phyloP scores from a whole-genome alignment of 192 early-diverging fungal species.

The Linnemannia schmuckeri region DNA sequence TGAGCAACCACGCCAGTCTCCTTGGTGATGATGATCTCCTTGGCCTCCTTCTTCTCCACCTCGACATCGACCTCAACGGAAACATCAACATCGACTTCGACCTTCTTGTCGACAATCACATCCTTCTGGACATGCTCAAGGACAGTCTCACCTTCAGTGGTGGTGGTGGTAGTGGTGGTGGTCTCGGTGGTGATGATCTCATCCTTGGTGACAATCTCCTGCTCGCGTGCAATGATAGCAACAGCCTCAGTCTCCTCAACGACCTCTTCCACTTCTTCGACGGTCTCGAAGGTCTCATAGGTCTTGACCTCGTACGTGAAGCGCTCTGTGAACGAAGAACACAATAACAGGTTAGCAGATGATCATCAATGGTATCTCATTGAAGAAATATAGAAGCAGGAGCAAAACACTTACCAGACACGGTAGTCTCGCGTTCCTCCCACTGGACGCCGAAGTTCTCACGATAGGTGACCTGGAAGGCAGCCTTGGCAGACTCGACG shows the following conservation, averaged over 20 bases:
- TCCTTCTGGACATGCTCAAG: constrained; percentile 1
- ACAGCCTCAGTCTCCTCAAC: constrained; percentile 9
- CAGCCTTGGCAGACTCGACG: constrained; percentile 29
- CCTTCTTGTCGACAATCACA: constrained; percentile 4
- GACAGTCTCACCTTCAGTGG: constrained; percentile 6
- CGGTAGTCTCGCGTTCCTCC: constrained; percentile 20
- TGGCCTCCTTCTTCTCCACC: background rate
- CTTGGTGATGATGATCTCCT: constrained; percentile 10
- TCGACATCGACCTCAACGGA: too few relatives aligned
- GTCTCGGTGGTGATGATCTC: background rate
- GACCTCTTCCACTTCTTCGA: background rate
- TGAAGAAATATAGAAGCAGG: too few relatives aligned
- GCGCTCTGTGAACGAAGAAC: constrained; percentile 13
- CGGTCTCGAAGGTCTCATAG: constrained; percentile 10
- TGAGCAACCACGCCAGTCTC: constrained; percentile 6
- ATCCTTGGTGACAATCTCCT: background rate
- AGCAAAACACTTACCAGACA: constrained; percentile 14
- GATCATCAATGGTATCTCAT: too few relatives aligned
- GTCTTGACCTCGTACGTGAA: constrained; percentile 22
- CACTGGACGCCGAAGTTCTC: constrained; percentile 30
- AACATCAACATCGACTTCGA: background rate
- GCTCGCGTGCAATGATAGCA: constrained; percentile 10
- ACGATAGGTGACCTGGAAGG: constrained; percentile 22
- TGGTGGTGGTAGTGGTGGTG: constrained; percentile 1
- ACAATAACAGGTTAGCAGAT: background rate